phyloP scores from a whole-genome alignment of 2,329 filamentous ascomycete genomes.

The Fusarium nematophilum region DNA sequence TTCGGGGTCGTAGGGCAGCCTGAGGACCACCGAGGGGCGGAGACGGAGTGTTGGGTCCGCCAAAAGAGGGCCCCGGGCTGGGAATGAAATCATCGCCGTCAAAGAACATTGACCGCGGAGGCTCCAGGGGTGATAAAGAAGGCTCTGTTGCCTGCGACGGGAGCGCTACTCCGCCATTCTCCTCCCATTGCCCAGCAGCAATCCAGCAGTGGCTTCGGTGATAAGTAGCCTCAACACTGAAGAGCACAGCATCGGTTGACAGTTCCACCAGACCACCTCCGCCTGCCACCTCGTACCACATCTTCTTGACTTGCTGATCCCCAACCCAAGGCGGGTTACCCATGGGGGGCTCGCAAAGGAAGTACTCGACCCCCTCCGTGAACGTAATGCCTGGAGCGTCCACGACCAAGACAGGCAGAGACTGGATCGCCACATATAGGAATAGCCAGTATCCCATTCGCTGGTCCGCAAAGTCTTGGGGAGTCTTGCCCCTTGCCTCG shows the following conservation, averaged over 20 bases:
- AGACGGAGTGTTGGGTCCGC: slow-evolving; percentile 41
- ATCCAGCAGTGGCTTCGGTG: slow-evolving; percentile 69
- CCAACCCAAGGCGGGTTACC: slow-evolving; percentile 81
- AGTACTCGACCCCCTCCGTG: slow-evolving; percentile 82
- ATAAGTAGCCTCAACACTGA: slow-evolving; percentile 70
- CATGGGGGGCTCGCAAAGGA: slow-evolving; percentile 80
- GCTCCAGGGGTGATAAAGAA: slow-evolving; percentile 53
- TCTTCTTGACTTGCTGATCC: slow-evolving; percentile 70
- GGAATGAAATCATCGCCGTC: slow-evolving; percentile 43
- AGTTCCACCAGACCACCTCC: slow-evolving; percentile 68
- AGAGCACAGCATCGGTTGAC: slow-evolving; percentile 69
- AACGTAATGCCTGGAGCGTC: slow-evolving; percentile 78
- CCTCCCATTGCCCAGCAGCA: slow-evolving; percentile 63
- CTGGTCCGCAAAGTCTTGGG: slow-evolving; percentile 76
- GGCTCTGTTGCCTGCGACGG: slow-evolving; percentile 45
- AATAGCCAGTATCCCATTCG: slow-evolving; percentile 85
- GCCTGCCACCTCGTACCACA: slow-evolving; percentile 81
- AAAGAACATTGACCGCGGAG: slow-evolving; percentile 52
- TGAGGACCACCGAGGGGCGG: slow-evolving; percentile 47
- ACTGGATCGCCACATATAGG: slow-evolving; percentile 81
- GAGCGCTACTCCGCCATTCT: slow-evolving; percentile 43
- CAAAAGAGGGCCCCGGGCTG: slow-evolving; percentile 36
- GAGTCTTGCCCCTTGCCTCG: slow-evolving; percentile 71
- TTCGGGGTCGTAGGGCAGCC: slow-evolving; percentile 51
- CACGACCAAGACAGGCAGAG: slow-evolving; percentile 79